Evolutionary conservation across 2,329 filamentous ascomycete species (phyloP).

Genomic region (Aspergillus awamori): DNA sequence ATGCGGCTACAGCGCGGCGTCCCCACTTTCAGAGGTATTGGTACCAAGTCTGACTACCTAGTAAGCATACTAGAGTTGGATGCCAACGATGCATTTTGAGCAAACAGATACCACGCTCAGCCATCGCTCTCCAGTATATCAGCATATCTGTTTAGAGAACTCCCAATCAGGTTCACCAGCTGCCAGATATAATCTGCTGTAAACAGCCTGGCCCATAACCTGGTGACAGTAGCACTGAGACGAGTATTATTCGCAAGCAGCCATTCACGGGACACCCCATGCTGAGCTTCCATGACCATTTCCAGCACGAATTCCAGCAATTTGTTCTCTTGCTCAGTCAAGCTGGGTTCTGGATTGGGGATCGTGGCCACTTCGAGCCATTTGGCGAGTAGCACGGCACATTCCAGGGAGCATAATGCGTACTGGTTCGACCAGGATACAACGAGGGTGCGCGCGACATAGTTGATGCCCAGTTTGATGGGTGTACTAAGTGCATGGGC

Average conservation of each 20-base stretch:
- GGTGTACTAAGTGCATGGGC: constrained; percentile 60
- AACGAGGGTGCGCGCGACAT: constrained; percentile 58
- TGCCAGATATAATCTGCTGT: constrained; percentile 43
- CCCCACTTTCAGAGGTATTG: no score
- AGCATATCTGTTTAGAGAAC: constrained; percentile 38
- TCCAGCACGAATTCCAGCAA: constrained; percentile 40
- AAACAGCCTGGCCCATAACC: constrained; percentile 40
- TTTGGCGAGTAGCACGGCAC: constrained; percentile 57
- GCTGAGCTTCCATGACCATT: constrained; percentile 41
- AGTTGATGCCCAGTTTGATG: constrained; percentile 57
- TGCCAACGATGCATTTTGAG: neutral
- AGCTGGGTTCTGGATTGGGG: constrained; percentile 24
- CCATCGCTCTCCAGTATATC: constrained; percentile 29
- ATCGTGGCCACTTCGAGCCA: constrained; percentile 40
- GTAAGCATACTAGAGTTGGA: no score
- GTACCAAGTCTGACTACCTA: no score
- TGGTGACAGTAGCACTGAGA: constrained; percentile 35
- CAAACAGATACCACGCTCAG: neutral
- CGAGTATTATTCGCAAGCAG: constrained; percentile 37
- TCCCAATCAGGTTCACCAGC: constrained; percentile 39
- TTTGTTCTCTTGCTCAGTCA: constrained; percentile 38
- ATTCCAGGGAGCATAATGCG: constrained; percentile 58
- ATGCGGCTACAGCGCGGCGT: no score
- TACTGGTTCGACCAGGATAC: constrained; percentile 63
- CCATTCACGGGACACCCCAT: constrained; percentile 36